phyloP scores from a whole-genome alignment of 2,329 filamentous ascomycete species.

The Dothistroma septosporum region DNA sequence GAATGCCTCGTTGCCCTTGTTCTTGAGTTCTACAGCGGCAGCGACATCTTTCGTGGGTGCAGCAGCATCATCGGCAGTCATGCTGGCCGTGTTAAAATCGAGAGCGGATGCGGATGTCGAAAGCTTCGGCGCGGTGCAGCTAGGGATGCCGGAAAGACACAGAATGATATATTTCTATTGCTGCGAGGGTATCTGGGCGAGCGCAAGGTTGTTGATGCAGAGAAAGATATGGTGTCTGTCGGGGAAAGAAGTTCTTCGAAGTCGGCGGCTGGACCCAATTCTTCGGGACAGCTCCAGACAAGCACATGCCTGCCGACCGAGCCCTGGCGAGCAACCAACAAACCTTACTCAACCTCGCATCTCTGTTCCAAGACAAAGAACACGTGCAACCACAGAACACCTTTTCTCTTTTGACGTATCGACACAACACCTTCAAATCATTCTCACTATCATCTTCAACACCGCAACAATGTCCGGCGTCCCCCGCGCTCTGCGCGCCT shows the following conservation, averaged over 20 bases:
- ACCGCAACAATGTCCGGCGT: constrained; percentile 40
- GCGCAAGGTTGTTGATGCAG: background rate
- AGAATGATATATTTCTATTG: background rate
- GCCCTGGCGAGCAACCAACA: background rate
- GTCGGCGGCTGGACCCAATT: background rate
- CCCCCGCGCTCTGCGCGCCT: constrained; percentile 81
- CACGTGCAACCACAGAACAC: background rate
- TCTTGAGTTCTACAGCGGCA: constrained; percentile 73
- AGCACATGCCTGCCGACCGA: background rate
- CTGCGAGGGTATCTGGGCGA: background rate
- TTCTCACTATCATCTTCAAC: background rate
- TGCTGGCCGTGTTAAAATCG: constrained; percentile 14
- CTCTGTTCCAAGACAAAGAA: background rate
- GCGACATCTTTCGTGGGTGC: constrained; percentile 38
- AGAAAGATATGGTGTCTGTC: background rate
- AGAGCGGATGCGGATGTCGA: background rate
- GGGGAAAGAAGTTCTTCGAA: background rate
- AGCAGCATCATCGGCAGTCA: constrained; percentile 27
- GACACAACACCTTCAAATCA: background rate
- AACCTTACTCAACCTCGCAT: background rate
- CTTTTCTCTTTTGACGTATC: background rate
- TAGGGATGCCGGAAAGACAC: background rate
- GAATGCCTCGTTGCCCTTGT: constrained; percentile 93
- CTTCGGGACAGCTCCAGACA: background rate
- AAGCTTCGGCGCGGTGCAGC: background rate